Evolutionary conservation across 306 rosid species (phyloP), one percentile per base, ranked within the genome.

Genomic region (Vigna unguiculata): DNA sequence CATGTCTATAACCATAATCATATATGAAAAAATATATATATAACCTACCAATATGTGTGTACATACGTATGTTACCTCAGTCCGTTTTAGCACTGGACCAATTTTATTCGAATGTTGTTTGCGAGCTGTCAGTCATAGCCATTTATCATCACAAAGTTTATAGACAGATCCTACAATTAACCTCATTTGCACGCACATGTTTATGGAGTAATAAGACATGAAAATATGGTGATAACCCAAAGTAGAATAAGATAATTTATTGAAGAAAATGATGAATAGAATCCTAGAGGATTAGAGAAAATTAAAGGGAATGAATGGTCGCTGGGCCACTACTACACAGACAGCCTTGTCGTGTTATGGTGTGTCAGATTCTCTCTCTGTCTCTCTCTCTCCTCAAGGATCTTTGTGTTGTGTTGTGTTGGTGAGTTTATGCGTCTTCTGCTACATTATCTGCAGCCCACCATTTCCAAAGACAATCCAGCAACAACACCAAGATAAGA

Each of bases 61-160:
- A n/a, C n/a, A n/a, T n/a, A n/a, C n/a, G n/a, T n/a, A 30, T 47
- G 73, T 81, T 86, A 92, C 97, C 98, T 95, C 88, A 6, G 97
- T 95, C 74, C 76, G 88, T 82, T 90, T 95, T 83, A 87, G 79
- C 52, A 95, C 82, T 49, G 30, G 88, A 59, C 98, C 97, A 79
- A 92, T 92, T 95, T 98, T 80, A 84, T 72, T 63, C 97, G 91
- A 34, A 92, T 74, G 62, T 94, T 90, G 71, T 87, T 89, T 43
- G 98, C 72, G 82, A 95, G 87, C 98, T 95, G 93, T 79, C 77
- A 71, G 68, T 72, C 47, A 85, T 22, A 71, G 64, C 47, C 60
- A 30, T 63, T 74, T 65, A 84, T 77, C 82, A 79, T 54, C 59
- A 82, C 71, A 69, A 60, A 53, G 38, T 36, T 58, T 28, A 54